Conservation (phyloP, 495 filamentous ascomycete genomes). For the Chaetomium cochliodes region DNA sequence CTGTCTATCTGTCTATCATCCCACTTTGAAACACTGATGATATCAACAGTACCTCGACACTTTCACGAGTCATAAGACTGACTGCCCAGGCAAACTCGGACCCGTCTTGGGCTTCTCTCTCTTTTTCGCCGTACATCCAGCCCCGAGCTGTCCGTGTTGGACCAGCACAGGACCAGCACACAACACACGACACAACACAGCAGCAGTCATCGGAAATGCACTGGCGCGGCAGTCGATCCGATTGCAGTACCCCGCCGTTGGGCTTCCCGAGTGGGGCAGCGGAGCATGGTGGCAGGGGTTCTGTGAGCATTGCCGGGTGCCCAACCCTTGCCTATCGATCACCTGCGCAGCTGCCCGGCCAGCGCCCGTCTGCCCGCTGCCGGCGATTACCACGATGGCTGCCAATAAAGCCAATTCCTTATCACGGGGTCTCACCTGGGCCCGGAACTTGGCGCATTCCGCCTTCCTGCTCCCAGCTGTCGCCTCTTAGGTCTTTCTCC, state of each 20-base stretch:
- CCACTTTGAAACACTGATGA: not conserved
- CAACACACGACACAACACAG: not conserved
- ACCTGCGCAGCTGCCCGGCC: conserved; percentile 27
- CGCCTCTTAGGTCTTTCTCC: not conserved
- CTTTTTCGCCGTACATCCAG: conserved; percentile 2
- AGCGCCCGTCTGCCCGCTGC: conserved; percentile 21
- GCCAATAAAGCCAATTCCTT: conserved; percentile 22
- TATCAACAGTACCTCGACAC: not conserved
- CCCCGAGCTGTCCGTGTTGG: not conserved
- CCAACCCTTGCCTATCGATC: conserved; percentile 31
- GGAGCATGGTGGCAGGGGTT: conserved; percentile 15
- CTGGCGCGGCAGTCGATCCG: conserved; percentile 30
- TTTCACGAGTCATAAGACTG: no score
- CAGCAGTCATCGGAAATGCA: conserved; percentile 20
- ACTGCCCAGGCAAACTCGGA: no score
- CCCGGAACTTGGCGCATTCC: conserved; percentile 25
- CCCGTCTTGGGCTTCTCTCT: not conserved
- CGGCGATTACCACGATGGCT: conserved; percentile 19
- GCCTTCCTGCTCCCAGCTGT: not conserved
- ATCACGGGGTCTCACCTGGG: conserved; percentile 26
- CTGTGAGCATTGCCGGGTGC: conserved; percentile 4
- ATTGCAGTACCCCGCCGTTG: conserved; percentile 31
- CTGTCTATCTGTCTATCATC: not conserved
- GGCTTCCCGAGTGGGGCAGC: conserved; percentile 21
- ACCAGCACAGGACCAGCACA: not conserved